Evolutionary conservation across 2,329 filamentous ascomycete genomes (phyloP).

Genomic region (Ampelomyces quisqualis): DNA sequence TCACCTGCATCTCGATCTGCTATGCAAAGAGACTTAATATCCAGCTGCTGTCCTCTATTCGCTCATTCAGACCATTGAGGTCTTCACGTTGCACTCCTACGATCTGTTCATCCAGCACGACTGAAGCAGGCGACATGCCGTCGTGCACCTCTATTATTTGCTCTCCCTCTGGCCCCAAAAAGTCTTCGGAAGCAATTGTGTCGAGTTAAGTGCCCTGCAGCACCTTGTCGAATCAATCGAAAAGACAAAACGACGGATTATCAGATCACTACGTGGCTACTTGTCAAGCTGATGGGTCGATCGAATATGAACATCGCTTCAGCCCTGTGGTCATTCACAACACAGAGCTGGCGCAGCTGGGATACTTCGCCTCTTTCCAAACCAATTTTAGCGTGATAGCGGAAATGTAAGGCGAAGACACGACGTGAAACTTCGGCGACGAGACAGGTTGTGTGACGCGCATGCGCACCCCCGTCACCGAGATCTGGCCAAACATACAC

Average conservation of each 20-base stretch:
- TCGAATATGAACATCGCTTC: background rate
- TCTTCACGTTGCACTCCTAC: background rate
- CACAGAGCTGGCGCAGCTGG: constrained; percentile 1
- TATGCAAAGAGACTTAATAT: background rate
- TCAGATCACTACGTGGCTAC: constrained; percentile 6
- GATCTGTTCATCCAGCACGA: background rate
- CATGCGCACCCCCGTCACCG: constrained; percentile 2
- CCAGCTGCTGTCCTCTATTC: background rate
- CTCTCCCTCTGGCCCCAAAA: constrained; percentile 6
- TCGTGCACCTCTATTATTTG: constrained; percentile 7
- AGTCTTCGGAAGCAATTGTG: too few relatives aligned
- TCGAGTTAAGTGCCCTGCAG: too few relatives aligned
- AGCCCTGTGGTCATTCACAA: background rate
- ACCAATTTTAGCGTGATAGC: background rate
- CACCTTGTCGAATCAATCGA: constrained; percentile 2
- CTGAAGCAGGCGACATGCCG: background rate
- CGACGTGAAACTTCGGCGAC: constrained; percentile 2
- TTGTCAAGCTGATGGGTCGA: background rate
- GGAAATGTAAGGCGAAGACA: constrained; percentile 5
- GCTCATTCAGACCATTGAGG: constrained; percentile 1
- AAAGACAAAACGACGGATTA: constrained; percentile 6
- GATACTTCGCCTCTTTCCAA: background rate
- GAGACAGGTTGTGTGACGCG: background rate
- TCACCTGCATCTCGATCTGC: constrained; percentile 4
- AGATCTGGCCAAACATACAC: constrained; percentile 6